These are phyloP conservation scores for Eurotiales sp. DNA, from an alignment of 2,329 filamentous ascomycete genomes.

Conservation along the genomic window DNA sequence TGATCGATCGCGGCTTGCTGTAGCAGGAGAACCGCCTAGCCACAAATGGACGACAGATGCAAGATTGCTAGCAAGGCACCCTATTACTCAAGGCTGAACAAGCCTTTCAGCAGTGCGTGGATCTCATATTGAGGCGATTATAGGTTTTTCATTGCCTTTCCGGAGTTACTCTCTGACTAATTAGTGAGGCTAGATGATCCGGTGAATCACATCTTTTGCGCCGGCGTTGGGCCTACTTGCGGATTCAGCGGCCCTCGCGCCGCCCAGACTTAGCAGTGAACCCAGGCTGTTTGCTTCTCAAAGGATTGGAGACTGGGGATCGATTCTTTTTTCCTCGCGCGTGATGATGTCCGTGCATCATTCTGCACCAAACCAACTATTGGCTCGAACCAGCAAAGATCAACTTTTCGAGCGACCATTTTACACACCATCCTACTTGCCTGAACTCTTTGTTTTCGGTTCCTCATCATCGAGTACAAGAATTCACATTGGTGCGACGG, in stretches of 20 bases:
- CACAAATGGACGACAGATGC: not conserved
- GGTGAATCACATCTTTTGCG: constrained; percentile 1
- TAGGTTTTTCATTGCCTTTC: constrained; percentile 6
- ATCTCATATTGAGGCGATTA: constrained; percentile 3
- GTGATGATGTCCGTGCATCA: constrained; percentile 16
- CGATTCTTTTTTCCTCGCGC: constrained; percentile 9
- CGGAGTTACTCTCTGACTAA: constrained; percentile 12
- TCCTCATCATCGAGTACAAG: not conserved
- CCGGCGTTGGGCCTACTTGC: constrained; percentile 1
- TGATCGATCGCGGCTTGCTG: constrained; percentile 14
- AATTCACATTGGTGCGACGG: not conserved
- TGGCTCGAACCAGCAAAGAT: constrained; percentile 9
- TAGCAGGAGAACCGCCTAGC: constrained; percentile 5
- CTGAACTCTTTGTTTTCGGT: no score
- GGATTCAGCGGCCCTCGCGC: constrained; percentile 3
- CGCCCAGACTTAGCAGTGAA: constrained; percentile 5
- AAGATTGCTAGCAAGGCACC: not conserved
- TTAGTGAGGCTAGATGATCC: constrained; percentile 3
- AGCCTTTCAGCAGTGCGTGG: not conserved
- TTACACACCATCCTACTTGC: not conserved
- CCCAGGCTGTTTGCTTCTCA: constrained; percentile 1
- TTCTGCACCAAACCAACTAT: constrained; percentile 7
- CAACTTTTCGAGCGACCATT: constrained; percentile 3
- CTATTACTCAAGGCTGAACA: constrained; percentile 7
- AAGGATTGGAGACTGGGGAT: constrained; percentile 6